A percentile compares a stretch with the other conserved stretches of the same genome.
phyloP scores from a whole-genome alignment of 768 basidiomycete species.

The Pleurotus djamor region DNA sequence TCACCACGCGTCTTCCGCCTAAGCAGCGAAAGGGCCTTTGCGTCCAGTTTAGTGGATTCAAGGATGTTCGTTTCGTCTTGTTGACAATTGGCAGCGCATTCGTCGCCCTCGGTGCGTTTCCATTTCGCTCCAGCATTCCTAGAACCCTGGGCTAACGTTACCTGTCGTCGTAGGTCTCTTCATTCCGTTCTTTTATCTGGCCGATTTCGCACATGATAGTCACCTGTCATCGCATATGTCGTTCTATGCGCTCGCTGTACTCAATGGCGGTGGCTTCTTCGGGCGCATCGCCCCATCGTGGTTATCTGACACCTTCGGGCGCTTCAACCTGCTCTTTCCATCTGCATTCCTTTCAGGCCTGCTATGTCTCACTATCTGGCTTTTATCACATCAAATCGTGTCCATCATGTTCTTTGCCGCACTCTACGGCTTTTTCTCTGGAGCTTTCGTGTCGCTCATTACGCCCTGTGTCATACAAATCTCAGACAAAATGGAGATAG shows the following conservation, averaged over 20 bases:
- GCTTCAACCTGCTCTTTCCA: constrained; percentile 66
- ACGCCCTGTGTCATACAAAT: constrained; percentile 70
- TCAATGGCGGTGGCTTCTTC: constrained; percentile 67
- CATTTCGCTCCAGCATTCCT: not conserved
- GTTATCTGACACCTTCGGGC: constrained; percentile 62
- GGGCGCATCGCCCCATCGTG: constrained; percentile 66
- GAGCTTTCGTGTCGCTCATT: constrained; percentile 66
- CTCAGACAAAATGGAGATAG: constrained; percentile 55
- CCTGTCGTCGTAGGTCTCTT: constrained; percentile 49
- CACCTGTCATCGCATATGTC: constrained; percentile 33
- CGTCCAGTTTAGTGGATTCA: constrained; percentile 23
- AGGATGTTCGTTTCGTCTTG: constrained; percentile 50
- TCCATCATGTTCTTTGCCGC: constrained; percentile 50
- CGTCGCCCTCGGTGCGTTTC: constrained; percentile 54
- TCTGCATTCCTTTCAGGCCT: constrained; percentile 63
- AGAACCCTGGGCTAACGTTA: constrained; percentile 1
- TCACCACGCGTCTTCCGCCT: constrained; percentile 30
- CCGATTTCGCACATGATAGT: constrained; percentile 50
- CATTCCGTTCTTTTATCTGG: constrained; percentile 71
- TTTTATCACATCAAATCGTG: constrained; percentile 36
- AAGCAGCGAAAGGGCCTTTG: constrained; percentile 22
- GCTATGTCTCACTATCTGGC: constrained; percentile 58
- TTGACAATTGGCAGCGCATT: constrained; percentile 54
- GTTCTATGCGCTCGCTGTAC: constrained; percentile 58
- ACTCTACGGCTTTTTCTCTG: constrained; percentile 63